A percentile compares a stretch with the other conserved stretches of the same genome.
These are phyloP conservation scores for Xylariaceae sp. DNA, from an alignment of 2,329 filamentous ascomycete species.

Conservation along the genomic window DNA sequence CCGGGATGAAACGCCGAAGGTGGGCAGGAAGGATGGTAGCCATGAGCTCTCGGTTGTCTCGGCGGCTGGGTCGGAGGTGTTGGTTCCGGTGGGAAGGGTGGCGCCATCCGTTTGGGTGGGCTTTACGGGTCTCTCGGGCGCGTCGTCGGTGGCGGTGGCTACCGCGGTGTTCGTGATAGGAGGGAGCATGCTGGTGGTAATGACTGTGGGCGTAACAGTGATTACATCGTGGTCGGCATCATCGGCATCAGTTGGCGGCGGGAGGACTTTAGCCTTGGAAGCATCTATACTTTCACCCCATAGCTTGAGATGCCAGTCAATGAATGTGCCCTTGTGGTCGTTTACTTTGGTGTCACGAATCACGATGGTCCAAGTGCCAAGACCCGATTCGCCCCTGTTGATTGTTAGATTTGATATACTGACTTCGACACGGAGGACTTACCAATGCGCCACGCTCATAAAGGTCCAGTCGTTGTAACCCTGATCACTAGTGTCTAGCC, in stretches of 20 bases:
- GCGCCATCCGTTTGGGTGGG: slow-evolving; percentile 31
- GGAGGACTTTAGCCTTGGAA: slow-evolving; percentile 65
- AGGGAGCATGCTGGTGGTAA: slow-evolving; percentile 58
- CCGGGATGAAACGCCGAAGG: slow-evolving; percentile 79
- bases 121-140: slow-evolving; percentile 59
- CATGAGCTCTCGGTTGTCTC: slow-evolving; percentile 50
- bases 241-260: slow-evolving; percentile 76
- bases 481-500: slow-evolving; percentile 55
- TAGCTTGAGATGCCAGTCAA: slow-evolving; percentile 88
- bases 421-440: slow-evolving; percentile 33
- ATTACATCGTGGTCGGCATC: slow-evolving; percentile 73
- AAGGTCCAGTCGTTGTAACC: slow-evolving; percentile 98
- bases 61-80: slow-evolving; percentile 30
- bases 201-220: slow-evolving; percentile 54
- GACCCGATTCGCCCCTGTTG: slow-evolving; percentile 73
- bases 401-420: slow-evolving; percentile 13
- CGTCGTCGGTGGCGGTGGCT: slow-evolving; percentile 51
- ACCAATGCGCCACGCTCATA: slow-evolving; percentile 97
- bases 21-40: slow-evolving; percentile 83
- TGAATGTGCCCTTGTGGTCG: slow-evolving; percentile 68
- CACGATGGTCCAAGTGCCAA: slow-evolving; percentile 86
- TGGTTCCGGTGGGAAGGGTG: slow-evolving; percentile 23
- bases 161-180: slow-evolving; percentile 42
- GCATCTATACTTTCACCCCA: slow-evolving; percentile 87
- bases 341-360: slow-evolving; percentile 82